phyloP scores from a whole-genome alignment of 768 basidiomycete species.

The Epithele typhae region DNA sequence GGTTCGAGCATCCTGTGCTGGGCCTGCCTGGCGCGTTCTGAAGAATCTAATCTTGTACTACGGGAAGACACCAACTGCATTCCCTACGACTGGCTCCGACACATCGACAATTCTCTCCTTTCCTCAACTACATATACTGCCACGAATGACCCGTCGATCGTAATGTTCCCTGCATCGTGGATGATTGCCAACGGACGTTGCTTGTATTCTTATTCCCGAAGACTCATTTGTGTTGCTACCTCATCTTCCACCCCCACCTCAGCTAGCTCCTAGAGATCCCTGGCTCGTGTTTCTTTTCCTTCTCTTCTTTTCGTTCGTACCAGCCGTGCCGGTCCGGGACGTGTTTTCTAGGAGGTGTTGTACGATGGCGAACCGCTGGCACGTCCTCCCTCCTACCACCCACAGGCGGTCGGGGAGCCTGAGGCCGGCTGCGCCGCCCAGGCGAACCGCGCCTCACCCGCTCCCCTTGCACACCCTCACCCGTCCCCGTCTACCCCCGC shows the following conservation, averaged over 20 bases:
- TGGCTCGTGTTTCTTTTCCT: conserved; percentile 1
- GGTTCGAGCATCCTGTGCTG: conserved; percentile 58
- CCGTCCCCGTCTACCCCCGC: not conserved
- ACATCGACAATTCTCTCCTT: not conserved
- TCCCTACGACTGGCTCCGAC: no score
- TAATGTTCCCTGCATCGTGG: conserved; percentile 13
- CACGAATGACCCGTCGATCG: conserved; percentile 4
- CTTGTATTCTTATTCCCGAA: conserved; percentile 18
- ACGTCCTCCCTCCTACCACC: no score
- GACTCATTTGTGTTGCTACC: conserved; percentile 6
- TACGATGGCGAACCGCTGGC: conserved; percentile 14
- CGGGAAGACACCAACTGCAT: no score
- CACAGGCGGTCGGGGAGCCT: conserved; percentile 11
- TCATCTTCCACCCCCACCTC: not conserved
- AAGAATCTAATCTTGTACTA: no score
- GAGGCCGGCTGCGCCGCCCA: conserved; percentile 12
- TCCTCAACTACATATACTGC: not conserved
- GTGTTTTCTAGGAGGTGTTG: conserved; percentile 12
- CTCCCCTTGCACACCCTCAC: not conserved
- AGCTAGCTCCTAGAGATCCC: conserved; percentile 1
- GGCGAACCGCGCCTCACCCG: conserved; percentile 6
- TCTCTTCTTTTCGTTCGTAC: conserved; percentile 5
- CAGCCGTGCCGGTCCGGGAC: conserved; percentile 10
- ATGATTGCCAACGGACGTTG: conserved; percentile 14
- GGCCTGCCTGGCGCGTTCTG: conserved; percentile 57